These are phyloP conservation scores for Macroventuria anomochaeta DNA, from an alignment of 2,329 filamentous ascomycete genomes.

Conservation along the genomic window DNA sequence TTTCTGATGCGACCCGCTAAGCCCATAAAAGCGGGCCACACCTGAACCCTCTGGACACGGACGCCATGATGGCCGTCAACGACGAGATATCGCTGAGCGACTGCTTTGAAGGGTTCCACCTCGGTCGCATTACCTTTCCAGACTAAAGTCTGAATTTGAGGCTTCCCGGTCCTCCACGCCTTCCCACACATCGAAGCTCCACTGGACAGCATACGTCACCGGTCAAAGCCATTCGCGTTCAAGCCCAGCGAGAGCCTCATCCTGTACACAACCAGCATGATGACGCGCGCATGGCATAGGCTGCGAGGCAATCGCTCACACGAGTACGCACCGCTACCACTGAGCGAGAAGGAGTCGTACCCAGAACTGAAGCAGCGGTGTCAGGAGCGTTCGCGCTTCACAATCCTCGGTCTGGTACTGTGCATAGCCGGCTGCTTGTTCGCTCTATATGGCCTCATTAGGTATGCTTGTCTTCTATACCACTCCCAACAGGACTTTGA, in stretches of 20 bases:
- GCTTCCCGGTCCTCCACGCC: not conserved
- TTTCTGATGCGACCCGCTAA: constrained; percentile 10
- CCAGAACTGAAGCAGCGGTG: constrained; percentile 28
- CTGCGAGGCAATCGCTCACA: constrained; percentile 32
- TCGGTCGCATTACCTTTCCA: not conserved
- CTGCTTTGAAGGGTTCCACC: not conserved
- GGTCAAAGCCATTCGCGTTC: not conserved
- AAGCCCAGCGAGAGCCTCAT: not conserved
- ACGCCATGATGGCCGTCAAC: constrained; percentile 17
- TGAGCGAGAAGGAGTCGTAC: constrained; percentile 37
- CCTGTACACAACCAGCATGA: constrained; percentile 18
- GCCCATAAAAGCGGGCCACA: constrained; percentile 8
- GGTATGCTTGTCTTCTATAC: constrained; percentile 29
- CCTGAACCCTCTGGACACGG: constrained; percentile 3
- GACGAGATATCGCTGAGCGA: not conserved
- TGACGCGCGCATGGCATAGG: constrained; percentile 40
- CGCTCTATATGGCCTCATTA: constrained; percentile 33
- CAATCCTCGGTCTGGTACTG: constrained; percentile 23
- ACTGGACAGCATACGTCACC: constrained; percentile 9
- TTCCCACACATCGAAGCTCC: not conserved
- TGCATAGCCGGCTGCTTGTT: constrained; percentile 27
- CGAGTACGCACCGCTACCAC: constrained; percentile 38
- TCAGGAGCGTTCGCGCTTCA: constrained; percentile 16
- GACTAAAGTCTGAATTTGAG: not conserved
- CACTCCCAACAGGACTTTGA: constrained; percentile 23